These are phyloP conservation scores for Cyclocybe cylindracea DNA, from an alignment of 768 basidiomycete genomes.

Conservation along the genomic window DNA sequence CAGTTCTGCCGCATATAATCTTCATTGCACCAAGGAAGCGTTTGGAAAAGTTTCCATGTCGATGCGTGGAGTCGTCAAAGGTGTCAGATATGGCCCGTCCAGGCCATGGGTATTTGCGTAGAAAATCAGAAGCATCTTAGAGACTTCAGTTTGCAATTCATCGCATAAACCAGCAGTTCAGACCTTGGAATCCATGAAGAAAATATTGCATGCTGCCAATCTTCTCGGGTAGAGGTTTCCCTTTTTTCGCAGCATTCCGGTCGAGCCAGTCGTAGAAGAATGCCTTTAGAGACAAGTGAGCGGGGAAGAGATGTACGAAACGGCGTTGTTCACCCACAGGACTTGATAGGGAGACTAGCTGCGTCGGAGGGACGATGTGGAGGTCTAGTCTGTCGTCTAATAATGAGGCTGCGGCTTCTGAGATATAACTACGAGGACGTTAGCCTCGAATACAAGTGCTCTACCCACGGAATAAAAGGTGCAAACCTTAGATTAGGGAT, in stretches of 20 bases:
- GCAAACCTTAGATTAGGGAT: conserved; percentile 83
- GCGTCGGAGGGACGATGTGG: conserved; percentile 84
- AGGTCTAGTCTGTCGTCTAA: conserved; percentile 74
- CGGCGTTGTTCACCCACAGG: conserved; percentile 44
- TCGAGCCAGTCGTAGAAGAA: conserved; percentile 96
- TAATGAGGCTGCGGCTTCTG: conserved; percentile 86
- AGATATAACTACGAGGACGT: conserved; percentile 66
- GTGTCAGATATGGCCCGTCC: conserved; percentile 83
- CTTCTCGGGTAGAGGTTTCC: conserved; percentile 82
- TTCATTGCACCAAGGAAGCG: conserved; percentile 68
- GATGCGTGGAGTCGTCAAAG: conserved; percentile 81
- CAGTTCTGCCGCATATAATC: conserved; percentile 84
- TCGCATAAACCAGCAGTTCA: background rate
- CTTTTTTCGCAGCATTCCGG: conserved; percentile 78
- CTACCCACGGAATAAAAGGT: background rate
- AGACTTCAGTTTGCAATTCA: background rate
- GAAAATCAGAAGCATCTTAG: conserved; percentile 83
- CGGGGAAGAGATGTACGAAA: background rate
- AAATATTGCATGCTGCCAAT: conserved; percentile 92
- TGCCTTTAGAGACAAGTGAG: conserved; percentile 43
- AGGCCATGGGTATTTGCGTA: conserved; percentile 86
- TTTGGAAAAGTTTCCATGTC: conserved; percentile 69
- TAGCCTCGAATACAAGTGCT: background rate
- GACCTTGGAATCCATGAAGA: conserved; percentile 79
- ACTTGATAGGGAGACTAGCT: conserved; percentile 80